Conservation (phyloP, 331 rosid species). For the Arachis monticola region DNA sequence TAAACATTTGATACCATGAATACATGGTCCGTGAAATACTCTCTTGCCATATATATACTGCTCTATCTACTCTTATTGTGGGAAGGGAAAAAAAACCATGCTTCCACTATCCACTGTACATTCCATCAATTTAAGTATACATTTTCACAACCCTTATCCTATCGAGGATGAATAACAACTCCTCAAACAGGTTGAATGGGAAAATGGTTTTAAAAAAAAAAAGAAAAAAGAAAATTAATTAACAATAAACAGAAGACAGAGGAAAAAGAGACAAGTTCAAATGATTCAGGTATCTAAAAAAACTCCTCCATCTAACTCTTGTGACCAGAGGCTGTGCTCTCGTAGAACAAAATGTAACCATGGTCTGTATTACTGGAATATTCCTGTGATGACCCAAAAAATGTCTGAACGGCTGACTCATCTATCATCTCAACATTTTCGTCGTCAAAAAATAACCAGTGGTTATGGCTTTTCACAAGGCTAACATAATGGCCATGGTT, state of each 20-base stretch:
- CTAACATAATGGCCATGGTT: constrained; percentile 98
- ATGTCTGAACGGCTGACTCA: constrained; percentile 92
- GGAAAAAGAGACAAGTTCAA: constrained; percentile 45
- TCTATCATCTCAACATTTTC: constrained; percentile 94
- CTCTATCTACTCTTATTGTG: constrained; percentile 61
- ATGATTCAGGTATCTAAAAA: constrained; percentile 58
- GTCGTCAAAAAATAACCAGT: constrained; percentile 75
- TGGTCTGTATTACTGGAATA: constrained; percentile 90
- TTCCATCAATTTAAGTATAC: constrained; percentile 70
- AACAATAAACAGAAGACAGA: constrained; percentile 42
- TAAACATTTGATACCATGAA: constrained; percentile 41
- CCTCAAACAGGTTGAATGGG: constrained; percentile 60
- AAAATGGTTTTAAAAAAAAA: constrained; percentile 21
- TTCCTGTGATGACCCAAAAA: constrained; percentile 93
- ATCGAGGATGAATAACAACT: constrained; percentile 65
- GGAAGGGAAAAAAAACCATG: constrained; percentile 27
- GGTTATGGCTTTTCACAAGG: constrained; percentile 97
- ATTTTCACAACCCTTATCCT: constrained; percentile 65
- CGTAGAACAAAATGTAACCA: constrained; percentile 87
- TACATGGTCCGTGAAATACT: constrained; percentile 45
- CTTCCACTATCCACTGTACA: constrained; percentile 86
- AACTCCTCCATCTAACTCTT: constrained; percentile 55
- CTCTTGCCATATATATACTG: constrained; percentile 56
- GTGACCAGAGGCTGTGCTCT: constrained; percentile 67
- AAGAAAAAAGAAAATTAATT: constrained; percentile 18